Conservation (phyloP, 1,284 basidiomycete species). For the Pseudomicrostroma phylloplanum region DNA sequence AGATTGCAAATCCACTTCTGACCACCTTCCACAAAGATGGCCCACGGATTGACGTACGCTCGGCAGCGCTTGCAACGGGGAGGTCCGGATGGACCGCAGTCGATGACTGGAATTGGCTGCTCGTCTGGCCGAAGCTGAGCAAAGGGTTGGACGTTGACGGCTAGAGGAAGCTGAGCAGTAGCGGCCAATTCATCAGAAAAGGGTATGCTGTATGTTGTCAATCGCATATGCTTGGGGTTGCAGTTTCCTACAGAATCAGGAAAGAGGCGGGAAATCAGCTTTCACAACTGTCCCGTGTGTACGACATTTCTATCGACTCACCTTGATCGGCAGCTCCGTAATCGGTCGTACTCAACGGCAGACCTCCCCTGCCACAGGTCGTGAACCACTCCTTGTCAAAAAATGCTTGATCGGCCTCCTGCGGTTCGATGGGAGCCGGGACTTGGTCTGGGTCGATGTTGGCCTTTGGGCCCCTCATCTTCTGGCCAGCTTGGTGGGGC, state of each 20-base stretch:
- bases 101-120: constrained; percentile 64
- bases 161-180: constrained; percentile 73
- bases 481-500: constrained; percentile 52
- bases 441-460: constrained; percentile 85
- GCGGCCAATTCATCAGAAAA: constrained; percentile 70
- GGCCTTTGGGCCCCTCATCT: constrained; percentile 60
- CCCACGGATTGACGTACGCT: constrained; percentile 94
- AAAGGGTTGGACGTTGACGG: constrained; percentile 82
- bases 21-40: constrained; percentile 76
- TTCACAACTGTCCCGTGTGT: neutral
- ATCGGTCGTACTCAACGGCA: constrained; percentile 78
- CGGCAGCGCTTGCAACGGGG: constrained; percentile 79
- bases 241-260: constrained; percentile 58
- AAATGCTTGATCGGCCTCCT: constrained; percentile 73
- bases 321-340: constrained; percentile 89
- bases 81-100: constrained; percentile 64
- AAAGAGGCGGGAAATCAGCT: neutral
- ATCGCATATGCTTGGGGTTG: constrained; percentile 63
- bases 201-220: constrained; percentile 70
- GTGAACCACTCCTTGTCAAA: constrained; percentile 72
- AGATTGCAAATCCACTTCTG: constrained; percentile 87
- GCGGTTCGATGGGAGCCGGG: constrained; percentile 78
- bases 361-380: constrained; percentile 64
- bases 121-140: constrained; percentile 68
- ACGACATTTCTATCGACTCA: constrained; percentile 46